Evolutionary conservation across 148 eudicot genomes (phyloP).

Genomic region (Vaccinium corymbosum): DNA sequence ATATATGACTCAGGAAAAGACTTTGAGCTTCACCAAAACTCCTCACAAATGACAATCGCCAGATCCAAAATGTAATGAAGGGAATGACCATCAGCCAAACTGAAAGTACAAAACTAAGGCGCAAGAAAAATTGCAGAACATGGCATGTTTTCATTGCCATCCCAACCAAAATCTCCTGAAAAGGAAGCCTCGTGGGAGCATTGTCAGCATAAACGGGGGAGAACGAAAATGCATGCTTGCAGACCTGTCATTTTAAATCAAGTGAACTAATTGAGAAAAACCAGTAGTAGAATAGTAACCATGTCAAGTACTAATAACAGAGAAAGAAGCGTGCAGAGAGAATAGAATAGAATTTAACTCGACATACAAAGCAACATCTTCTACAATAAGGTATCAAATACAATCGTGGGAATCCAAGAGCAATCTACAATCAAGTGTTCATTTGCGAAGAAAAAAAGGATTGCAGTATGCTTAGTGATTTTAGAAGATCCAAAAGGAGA

Average conservation of each 20-base stretch:
- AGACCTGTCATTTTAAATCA: constrained; percentile 51
- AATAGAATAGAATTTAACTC: not conserved
- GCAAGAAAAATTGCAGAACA: constrained; percentile 78
- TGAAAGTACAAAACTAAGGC: constrained; percentile 83
- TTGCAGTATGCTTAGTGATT: not conserved
- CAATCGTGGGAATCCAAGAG: not conserved
- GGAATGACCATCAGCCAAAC: constrained; percentile 95
- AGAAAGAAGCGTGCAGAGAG: not conserved
- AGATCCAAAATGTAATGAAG: constrained; percentile 90
- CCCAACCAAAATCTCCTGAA: constrained; percentile 78
- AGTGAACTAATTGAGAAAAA: not conserved
- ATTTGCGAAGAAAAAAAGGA: not conserved
- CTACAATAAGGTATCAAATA: not conserved
- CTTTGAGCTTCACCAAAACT: constrained; percentile 76
- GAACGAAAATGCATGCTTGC: constrained; percentile 91
- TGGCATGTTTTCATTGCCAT: constrained; percentile 79
- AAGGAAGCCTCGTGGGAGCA: constrained; percentile 91
- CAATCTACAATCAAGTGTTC: not conserved
- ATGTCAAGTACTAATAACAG: not conserved
- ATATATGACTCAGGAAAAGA: constrained; percentile 74
- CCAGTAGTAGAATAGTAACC: not conserved
- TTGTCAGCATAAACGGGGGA: constrained; percentile 92
- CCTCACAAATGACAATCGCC: constrained; percentile 85
- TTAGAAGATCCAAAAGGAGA: not conserved
- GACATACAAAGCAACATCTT: not conserved